Percentiles rank a stretch among this genome's conserved stretches.
Conservation (phyloP, 305 asterid species). For the Caryopteris hybrid region DNA sequence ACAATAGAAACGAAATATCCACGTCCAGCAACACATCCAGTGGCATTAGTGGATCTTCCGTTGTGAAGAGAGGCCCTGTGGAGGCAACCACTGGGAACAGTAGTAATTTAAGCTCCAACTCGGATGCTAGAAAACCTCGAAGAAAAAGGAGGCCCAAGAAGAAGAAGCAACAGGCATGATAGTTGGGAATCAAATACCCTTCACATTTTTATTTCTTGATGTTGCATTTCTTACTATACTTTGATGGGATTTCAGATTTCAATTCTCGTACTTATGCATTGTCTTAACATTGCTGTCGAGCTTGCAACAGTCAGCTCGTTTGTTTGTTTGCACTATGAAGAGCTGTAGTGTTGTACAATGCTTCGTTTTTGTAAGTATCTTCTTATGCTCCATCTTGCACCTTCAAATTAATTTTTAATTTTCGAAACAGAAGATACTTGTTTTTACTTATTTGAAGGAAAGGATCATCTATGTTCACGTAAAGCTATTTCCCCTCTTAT, state of each 20-base stretch:
- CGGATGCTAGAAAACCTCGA: constrained; percentile 87
- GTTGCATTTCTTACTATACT: not conserved
- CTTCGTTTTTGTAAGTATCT: not conserved
- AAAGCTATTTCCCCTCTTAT: not conserved
- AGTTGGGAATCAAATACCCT: not conserved
- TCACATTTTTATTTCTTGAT: not conserved
- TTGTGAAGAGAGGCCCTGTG: constrained; percentile 41
- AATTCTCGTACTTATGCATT: not conserved
- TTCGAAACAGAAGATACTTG: not conserved
- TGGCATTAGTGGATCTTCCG: constrained; percentile 39
- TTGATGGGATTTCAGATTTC: not conserved
- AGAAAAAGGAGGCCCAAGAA: constrained; percentile 88
- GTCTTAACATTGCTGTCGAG: not conserved
- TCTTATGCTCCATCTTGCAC: not conserved
- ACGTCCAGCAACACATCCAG: constrained; percentile 77
- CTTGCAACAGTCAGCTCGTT: not conserved
- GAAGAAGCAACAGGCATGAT: constrained; percentile 35
- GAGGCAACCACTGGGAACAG: constrained; percentile 70
- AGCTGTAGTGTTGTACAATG: constrained; percentile 5
- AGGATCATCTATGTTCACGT: not conserved
- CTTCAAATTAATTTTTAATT: not conserved
- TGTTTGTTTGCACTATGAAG: not conserved
- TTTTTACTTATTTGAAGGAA: not conserved
- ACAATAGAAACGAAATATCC: constrained; percentile 41
- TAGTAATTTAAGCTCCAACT: constrained; percentile 62